Evolutionary conservation across 306 rosid species (phyloP), one percentile per base, ranked within the genome.

Genomic region (Alnus glutinosa): DNA sequence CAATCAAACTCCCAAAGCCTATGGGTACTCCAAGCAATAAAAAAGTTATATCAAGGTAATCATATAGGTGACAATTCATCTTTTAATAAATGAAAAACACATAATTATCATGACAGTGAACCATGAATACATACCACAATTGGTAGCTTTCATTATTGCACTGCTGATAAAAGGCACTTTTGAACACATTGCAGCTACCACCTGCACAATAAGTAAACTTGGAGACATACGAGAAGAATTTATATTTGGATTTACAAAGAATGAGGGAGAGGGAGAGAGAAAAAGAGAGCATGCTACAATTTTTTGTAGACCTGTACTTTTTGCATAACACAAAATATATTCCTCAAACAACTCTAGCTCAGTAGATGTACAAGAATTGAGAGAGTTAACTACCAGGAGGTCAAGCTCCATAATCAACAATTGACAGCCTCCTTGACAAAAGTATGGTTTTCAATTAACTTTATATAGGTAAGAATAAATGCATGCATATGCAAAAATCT

Each of bases 161-260:
- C 77, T 84, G 89, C 99, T 89, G 71, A 95, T 91, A 62, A 86
- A 88, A 59, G 99, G 99, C 9, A 95, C 97, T 91, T 95, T 95
- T 23, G 99, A 95, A 85, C 96, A 91, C 99, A 95, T 95, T 73
- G 98, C 97, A 59, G 96, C 97, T 72, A 95, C 71, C 73, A 95
- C 94, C 99, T 95, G 92, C 70, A 81, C 32, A 85, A 78, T 62
- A 79, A 83, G 78, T 32, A 77, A 71, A 73, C 71, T 81, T 54
- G 75, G 73, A 19, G 79, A 54, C 73, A 55, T 30, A 71, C 49
- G 59, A 78, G 36, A 63, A 64, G 55, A 75, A 55, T 64, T 49
- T 12, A 18, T 49, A 16, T 5, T 75, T 48, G 44, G 46, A 67
- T 63, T 46, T n/a, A 30, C 15, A 72, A 9, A 70, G 66, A 51